Evolutionary conservation across 2,329 filamentous ascomycete genomes (phyloP).

Genomic region (Pseudonectria buxi): DNA sequence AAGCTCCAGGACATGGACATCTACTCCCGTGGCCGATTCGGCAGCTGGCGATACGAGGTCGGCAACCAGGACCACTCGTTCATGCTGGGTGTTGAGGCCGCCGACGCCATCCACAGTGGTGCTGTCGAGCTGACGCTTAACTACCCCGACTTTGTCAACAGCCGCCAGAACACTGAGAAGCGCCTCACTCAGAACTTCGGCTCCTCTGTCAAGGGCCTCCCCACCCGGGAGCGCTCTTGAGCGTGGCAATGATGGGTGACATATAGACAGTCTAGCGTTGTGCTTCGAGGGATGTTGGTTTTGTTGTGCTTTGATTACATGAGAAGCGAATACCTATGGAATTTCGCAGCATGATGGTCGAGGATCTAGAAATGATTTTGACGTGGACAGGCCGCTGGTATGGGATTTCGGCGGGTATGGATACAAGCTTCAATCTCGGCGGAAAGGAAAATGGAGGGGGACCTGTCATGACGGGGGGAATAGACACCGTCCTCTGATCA

Average conservation of each 20-base stretch:
- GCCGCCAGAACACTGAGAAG: slow-evolving; percentile 52
- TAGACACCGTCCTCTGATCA: slow-evolving; percentile 15
- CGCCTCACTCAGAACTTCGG: slow-evolving; percentile 40
- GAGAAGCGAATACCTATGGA: slow-evolving; percentile 9
- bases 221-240: slow-evolving; percentile 25
- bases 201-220: slow-evolving; percentile 30
- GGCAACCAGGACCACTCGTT: slow-evolving; percentile 98
- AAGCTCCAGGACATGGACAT: slow-evolving; percentile 89
- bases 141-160: slow-evolving; percentile 94
- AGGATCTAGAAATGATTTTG: slow-evolving; percentile 20
- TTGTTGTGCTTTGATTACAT: slow-evolving; percentile 18
- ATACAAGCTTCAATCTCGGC: slow-evolving; percentile 7
- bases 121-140: slow-evolving; percentile 89
- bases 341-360: slow-evolving; percentile 16
- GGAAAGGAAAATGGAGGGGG: slow-evolving; percentile 7
- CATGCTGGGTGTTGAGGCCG: slow-evolving; percentile 93
- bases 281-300: slow-evolving; percentile 17
- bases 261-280: slow-evolving; percentile 12
- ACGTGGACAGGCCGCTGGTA: slow-evolving; percentile 14
- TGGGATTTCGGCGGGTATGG: slow-evolving; percentile 15
- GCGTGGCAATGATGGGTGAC: too few relatives aligned
- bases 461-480: slow-evolving; percentile 19
- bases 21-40: slow-evolving; percentile 92
- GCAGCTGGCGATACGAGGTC: slow-evolving; percentile 95
- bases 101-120: slow-evolving; percentile 82